Evolutionary conservation across 164 flowering plant genomes (phyloP), one percentile per base, ranked within the genome.

Genomic region (Platanus orientalis): DNA sequence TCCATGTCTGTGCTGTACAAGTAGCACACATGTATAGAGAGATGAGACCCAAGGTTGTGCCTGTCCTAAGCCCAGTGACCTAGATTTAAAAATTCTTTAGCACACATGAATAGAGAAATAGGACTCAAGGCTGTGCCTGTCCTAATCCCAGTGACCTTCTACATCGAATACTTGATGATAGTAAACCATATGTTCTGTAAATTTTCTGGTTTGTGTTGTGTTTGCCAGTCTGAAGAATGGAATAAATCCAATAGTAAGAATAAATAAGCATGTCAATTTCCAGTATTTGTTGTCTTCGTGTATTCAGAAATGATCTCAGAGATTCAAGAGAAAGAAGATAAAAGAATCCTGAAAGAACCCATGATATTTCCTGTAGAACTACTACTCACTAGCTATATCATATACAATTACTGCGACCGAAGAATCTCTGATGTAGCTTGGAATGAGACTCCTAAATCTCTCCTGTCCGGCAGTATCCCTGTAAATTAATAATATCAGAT

Each of bases 401-500:
- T 84, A 91, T 20, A 85, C 96, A 54, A 91, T 79, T 26, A 91
- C 91, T 42, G 96, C 97, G 63, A 91, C 96, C 51, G 97, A 87
- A 71, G 93, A 91, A 78, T 91, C 97, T 69, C 97, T 82, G 23
- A 91, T 91, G 76, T 91, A 91, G 78, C 97, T 90, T 24, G 97
- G 97, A 61, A 91, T 90, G 30, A 90, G 92, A 73, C 95, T 90
- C 73, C 97, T 79, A 70, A 90, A 90, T 69, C 96, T 86, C 77
- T 90, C 96, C 60, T 90, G 97, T 29, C 96, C 96, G 24, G 97
- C 97, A 24, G 97, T 91, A 70, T 90, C 97, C 97, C 97, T 90
- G 83, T 57, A 12, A 54, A 21, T 14, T 16, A 0, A 45, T 14
- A 19, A 14, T 16, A 19, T 44, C 19, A 45, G 20, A 19, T 19